Percentiles rank a stretch among this genome's conserved stretches.
Evolutionary conservation across 306 rosid genomes (phyloP).

Genomic region (Citrullus mucosospermus): DNA sequence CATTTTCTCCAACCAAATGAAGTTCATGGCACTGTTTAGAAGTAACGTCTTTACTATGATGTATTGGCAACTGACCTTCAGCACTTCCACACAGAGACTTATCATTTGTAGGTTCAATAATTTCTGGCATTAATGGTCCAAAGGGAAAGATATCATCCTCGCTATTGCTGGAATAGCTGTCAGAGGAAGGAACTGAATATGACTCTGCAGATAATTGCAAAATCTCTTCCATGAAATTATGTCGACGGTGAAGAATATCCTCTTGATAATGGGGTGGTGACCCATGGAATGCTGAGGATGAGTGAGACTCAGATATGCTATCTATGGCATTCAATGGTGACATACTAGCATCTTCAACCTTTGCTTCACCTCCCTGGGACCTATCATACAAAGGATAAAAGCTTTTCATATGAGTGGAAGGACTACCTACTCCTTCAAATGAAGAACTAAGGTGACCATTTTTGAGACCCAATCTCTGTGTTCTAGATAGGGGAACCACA

Average conservation of each 20-base stretch:
- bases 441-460: conserved; percentile 26
- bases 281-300: conserved; percentile 47
- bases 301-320: conserved; percentile 46
- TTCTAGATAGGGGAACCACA: conserved; percentile 24
- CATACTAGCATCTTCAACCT: conserved; percentile 24
- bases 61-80: conserved; percentile 23
- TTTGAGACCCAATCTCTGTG: conserved; percentile 22
- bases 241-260: conserved; percentile 90
- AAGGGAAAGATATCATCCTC: conserved; percentile 44
- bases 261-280: conserved; percentile 93
- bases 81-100: conserved; percentile 19
- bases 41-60: conserved; percentile 17
- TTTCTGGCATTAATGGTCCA: conserved; percentile 26
- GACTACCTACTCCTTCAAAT: conserved; percentile 24
- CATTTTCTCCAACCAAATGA: conserved; percentile 34
- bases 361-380: conserved; percentile 22
- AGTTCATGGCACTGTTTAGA: conserved; percentile 24
- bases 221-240: conserved; percentile 80
- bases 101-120: conserved; percentile 21
- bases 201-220: conserved; percentile 85
- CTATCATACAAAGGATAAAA: conserved; percentile 15
- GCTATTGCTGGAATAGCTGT: conserved; percentile 79
- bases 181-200: conserved; percentile 79
- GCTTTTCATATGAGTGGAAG: conserved; percentile 26
- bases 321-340: conserved; percentile 42